Evolutionary conservation across 306 rosid genomes (phyloP), one percentile per base, ranked within the genome.

Genomic region (Fagus sylvatica): DNA sequence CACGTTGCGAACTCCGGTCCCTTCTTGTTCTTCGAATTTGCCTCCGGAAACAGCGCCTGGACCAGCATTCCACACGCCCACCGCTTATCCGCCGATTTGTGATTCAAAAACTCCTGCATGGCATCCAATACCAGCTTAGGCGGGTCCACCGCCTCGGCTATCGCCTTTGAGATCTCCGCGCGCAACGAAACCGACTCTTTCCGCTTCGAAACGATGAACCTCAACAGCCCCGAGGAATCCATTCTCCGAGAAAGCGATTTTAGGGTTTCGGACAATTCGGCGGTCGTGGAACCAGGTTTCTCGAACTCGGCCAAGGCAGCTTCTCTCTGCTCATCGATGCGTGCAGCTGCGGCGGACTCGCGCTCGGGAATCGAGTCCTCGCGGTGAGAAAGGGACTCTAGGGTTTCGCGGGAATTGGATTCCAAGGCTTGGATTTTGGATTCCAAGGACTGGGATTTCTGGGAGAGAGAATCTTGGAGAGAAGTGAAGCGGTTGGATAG

Each of bases 11-110:
- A 86, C 7, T 73, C 86, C 16, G 78, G 83, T 0, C 83, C 79
- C 37, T 78, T 75, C 9, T 59, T 59, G 36, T 59, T 59, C 34
- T 12, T 32, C 3, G 69, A 53, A 40, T 11, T 6, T 0, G 42
- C 46, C 16, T 81, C 96, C 2, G 90, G 89, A 80, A 85, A 81
- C 79, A 92, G 75, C 5, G 89, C 92, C 80, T 90, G 96, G 76
- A 92, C 74, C 85, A 92, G 48, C 53, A 92, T 82, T 76, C 92
- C 96, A 67, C 96, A 90, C 1, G 92, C 97, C 97, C 97, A 92
- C 60, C 97, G 78, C 88, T 83, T 92, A 76, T 92, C 97, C n/a
- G 82, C 82, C 33, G 69, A 79, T 55, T 89, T 92, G 22, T 84
- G 64, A 76, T 72, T 83, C 65, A 90, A 33, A 77, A 88, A 90